A percentile compares a stretch with the other conserved stretches of the same genome.
Conservation (phyloP, 2,329 filamentous ascomycete species). For the Biscogniauxia mediterranea region DNA sequence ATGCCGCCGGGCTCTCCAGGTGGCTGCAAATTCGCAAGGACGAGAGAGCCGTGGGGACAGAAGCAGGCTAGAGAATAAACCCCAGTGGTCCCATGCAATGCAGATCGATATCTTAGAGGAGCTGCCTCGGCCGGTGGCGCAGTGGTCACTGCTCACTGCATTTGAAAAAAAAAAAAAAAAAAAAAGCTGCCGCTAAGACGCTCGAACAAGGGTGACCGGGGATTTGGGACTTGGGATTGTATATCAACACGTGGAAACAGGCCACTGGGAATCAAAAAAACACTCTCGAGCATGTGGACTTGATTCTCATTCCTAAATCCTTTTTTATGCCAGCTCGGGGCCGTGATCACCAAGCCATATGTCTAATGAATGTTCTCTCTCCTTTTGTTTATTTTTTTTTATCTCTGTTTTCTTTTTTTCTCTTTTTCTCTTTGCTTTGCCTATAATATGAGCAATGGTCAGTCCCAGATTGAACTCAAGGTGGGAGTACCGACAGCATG, state of each 20-base stretch:
- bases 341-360: background rate
- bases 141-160: slow-evolving; percentile 12
- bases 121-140: slow-evolving; percentile 9
- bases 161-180: slow-evolving; percentile 13
- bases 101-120: slow-evolving; percentile 11
- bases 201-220: slow-evolving; percentile 2
- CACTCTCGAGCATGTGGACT: background rate
- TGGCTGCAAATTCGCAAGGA: slow-evolving; percentile 13
- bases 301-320: background rate
- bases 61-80: slow-evolving; percentile 17
- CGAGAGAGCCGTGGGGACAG: slow-evolving; percentile 8
- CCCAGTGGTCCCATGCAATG: slow-evolving; percentile 13
- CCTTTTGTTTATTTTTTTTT: no score
- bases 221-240: background rate
- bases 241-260: background rate
- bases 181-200: slow-evolving; percentile 10
- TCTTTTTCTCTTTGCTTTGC: background rate
- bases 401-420: no score
- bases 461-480: background rate
- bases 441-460: background rate
- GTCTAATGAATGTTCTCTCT: background rate
- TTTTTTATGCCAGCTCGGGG: background rate
- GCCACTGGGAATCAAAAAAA: background rate
- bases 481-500: background rate
- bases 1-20: slow-evolving; percentile 13